Evolutionary conservation across 2,329 filamentous ascomycete species (phyloP).

Genomic region (Sarocladium kiliense): DNA sequence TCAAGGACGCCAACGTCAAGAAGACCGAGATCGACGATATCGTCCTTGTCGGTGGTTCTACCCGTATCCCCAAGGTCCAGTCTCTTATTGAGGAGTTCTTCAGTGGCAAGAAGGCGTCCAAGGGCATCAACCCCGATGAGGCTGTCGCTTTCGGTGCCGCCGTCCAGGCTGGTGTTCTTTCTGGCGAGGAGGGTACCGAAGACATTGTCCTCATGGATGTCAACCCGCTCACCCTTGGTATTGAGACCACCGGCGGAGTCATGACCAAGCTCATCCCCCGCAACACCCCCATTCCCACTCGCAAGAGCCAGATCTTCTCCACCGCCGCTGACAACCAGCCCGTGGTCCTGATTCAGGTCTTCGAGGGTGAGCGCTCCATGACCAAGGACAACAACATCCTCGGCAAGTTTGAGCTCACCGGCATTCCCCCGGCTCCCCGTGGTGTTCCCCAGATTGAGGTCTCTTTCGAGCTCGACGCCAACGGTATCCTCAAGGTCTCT

Average conservation of each 20-base stretch:
- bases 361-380: slow-evolving; percentile 86
- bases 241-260: slow-evolving; percentile 94
- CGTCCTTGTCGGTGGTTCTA: slow-evolving; percentile 95
- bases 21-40: slow-evolving; percentile 95
- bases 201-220: slow-evolving; percentile 92
- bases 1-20: slow-evolving; percentile 97
- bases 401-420: slow-evolving; percentile 96
- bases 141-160: slow-evolving; percentile 97
- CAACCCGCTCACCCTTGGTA: slow-evolving; percentile 93
- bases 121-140: slow-evolving; percentile 99
- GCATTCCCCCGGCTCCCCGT: slow-evolving; percentile 90
- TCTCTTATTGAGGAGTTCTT: slow-evolving; percentile 94
- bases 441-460: slow-evolving; percentile 98
- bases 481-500: slow-evolving; percentile 95
- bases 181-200: slow-evolving; percentile 77
- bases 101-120: slow-evolving; percentile 90
- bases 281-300: slow-evolving; percentile 90
- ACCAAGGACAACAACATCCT: slow-evolving; percentile 97
- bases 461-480: slow-evolving; percentile 94
- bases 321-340: slow-evolving; percentile 96
- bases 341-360: slow-evolving; percentile 92
- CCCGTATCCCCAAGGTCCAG: slow-evolving; percentile 98
- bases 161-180: slow-evolving; percentile 92
- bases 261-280: slow-evolving; percentile 97
- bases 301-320: slow-evolving; percentile 97